These are phyloP conservation scores for Heterobasidion annosum DNA, from an alignment of 1,284 basidiomycete species.

Conservation along the genomic window DNA sequence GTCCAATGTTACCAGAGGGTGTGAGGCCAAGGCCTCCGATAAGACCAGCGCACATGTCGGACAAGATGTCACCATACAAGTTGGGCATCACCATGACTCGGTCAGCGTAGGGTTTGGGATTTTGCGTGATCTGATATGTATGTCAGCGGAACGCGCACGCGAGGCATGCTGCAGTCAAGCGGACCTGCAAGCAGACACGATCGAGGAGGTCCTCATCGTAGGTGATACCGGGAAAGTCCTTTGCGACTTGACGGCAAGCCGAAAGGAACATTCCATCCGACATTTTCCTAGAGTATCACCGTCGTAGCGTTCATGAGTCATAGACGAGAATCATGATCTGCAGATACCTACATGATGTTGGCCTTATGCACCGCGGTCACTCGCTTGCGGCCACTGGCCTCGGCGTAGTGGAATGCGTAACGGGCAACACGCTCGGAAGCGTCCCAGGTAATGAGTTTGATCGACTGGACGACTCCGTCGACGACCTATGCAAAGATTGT, in stretches of 20 bases:
- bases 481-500: conserved; percentile 50
- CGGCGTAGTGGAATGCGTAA: conserved; percentile 98
- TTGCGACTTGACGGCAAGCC: conserved; percentile 93
- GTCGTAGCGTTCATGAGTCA: conserved; percentile 2
- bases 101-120: conserved; percentile 91
- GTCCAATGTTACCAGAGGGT: conserved; percentile 96
- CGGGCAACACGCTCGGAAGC: conserved; percentile 98
- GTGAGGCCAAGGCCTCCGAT: conserved; percentile 98
- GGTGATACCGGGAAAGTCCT: conserved; percentile 89
- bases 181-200: conserved; percentile 88
- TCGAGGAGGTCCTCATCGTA: conserved; percentile 99
- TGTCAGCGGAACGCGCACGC: not conserved
- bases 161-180: not conserved
- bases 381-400: conserved; percentile 78
- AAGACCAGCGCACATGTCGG: conserved; percentile 98
- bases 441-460: conserved; percentile 99
- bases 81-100: conserved; percentile 99
- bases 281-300: conserved; percentile 73
- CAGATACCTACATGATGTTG: conserved; percentile 81
- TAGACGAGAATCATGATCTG: conserved; percentile 2
- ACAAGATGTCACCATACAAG: conserved; percentile 95
- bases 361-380: conserved; percentile 99
- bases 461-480: conserved; percentile 98
- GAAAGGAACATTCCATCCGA: conserved; percentile 99
- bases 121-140: conserved; percentile 66